Percentiles rank a stretch among this genome's conserved stretches.
These are phyloP conservation scores for Ormosia semicastrata DNA, from an alignment of 306 rosid genomes.

Conservation along the genomic window DNA sequence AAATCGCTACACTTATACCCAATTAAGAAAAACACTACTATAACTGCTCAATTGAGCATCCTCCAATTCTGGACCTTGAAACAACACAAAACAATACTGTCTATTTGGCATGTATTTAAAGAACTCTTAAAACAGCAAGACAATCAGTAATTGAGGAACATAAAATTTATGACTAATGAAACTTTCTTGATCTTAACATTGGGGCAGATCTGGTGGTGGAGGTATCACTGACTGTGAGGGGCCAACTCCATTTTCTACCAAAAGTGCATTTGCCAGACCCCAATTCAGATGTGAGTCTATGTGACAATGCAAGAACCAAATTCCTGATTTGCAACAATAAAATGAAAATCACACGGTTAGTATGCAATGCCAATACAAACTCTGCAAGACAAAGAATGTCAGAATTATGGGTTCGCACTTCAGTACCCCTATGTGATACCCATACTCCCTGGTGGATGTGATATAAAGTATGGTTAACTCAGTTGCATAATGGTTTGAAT, in stretches of 20 bases:
- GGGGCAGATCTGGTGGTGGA: conserved; percentile 91
- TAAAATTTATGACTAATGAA: conserved; percentile 20
- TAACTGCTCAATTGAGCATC: conserved; percentile 25
- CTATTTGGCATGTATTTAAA: conserved; percentile 14
- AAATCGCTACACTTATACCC: conserved; percentile 8
- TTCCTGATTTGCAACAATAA: conserved; percentile 47
- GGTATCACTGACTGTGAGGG: conserved; percentile 74
- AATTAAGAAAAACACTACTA: conserved; percentile 29
- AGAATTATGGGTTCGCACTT: neutral
- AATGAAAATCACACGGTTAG: conserved; percentile 6
- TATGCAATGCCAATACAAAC: neutral
- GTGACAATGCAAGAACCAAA: conserved; percentile 96
- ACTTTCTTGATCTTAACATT: conserved; percentile 50
- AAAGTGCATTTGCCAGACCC: conserved; percentile 79
- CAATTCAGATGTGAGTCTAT: conserved; percentile 68
- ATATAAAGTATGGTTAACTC: neutral
- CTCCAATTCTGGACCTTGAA: conserved; percentile 34
- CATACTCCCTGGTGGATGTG: neutral
- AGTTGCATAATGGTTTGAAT: neutral
- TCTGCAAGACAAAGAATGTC: neutral
- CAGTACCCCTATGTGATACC: neutral
- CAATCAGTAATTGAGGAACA: conserved; percentile 15
- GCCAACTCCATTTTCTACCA: conserved; percentile 86
- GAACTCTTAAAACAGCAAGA: conserved; percentile 13
- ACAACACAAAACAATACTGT: conserved; percentile 13